A percentile compares a stretch with the other conserved stretches of the same genome.
phyloP scores from a whole-genome alignment of 306 rosid species.

The Cucurbita argyrosperma region DNA sequence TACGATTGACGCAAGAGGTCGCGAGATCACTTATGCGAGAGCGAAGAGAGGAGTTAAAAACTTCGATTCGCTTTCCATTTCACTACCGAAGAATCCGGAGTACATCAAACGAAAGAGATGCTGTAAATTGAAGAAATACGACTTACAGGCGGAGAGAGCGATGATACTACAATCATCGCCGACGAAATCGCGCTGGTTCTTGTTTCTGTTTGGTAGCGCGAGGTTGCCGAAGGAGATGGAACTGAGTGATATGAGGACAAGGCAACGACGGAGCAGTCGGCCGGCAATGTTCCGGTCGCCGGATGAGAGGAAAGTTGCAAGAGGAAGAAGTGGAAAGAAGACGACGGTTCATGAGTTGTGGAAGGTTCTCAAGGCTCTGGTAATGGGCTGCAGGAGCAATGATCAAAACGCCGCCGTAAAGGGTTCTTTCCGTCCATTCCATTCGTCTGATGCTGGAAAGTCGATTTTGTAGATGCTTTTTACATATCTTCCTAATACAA shows the following conservation, averaged over 20 bases:
- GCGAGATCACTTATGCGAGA: background rate
- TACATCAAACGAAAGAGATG: background rate
- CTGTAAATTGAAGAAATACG: background rate
- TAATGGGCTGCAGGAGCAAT: constrained; percentile 15
- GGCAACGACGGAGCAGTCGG: constrained; percentile 31
- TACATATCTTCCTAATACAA: background rate
- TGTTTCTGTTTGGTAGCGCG: constrained; percentile 49
- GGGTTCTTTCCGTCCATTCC: constrained; percentile 14
- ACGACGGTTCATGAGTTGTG: constrained; percentile 24
- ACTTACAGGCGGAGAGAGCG: constrained; percentile 12
- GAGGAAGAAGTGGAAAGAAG: background rate
- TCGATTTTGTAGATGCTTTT: background rate
- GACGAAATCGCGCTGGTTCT: constrained; percentile 43
- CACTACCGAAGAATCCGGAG: background rate
- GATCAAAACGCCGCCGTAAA: constrained; percentile 25
- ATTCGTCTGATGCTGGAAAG: background rate
- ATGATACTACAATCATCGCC: constrained; percentile 25
- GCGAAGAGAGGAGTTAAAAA: background rate
- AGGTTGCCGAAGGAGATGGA: constrained; percentile 41
- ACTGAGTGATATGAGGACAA: constrained; percentile 35
- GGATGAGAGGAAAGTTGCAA: constrained; percentile 5
- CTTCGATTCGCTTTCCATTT: background rate
- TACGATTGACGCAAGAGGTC: background rate
- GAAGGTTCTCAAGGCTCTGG: constrained; percentile 20
- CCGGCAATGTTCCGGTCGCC: constrained; percentile 19